Evolutionary conservation across 306 rosid genomes (phyloP), one percentile per base, ranked within the genome.

Genomic region (Carpinus viminea): DNA sequence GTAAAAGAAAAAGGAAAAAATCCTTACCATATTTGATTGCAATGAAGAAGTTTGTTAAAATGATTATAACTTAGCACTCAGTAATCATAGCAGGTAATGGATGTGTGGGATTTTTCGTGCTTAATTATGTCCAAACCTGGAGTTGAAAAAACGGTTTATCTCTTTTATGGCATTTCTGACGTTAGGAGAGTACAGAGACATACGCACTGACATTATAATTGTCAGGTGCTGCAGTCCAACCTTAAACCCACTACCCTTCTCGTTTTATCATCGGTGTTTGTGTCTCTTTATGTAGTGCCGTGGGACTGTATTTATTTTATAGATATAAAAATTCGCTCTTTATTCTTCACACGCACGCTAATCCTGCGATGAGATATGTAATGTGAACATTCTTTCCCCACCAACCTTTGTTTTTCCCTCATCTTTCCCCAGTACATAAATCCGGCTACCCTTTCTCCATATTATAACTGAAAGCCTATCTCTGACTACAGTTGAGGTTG

Each of bases 251-350:
- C 48, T 59, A 75, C 20, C 34, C 83, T 80, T 70, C 85, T 73
- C 80, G 83, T 81, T 69, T n/a, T 69, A 8, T 62, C 78, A 59
- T 78, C 68, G 75, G 62, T 73, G 68, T 72, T 46, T 48, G 55
- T 24, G 12, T 28, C 75, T 56, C 76, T 26, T 61, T 47, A 71
- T 69, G 10, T 59, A 74, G 59, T 24, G 26, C 26, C 26, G 26
- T 65, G 47, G 43, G 43, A 38, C 47, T 7, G 56, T 68, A 26
- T 71, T 2, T 6, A 11, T 16, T 68, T 68, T 12, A 0, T 0
- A 12, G 10, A 34, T 4, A 15, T 38, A 18, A 51, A 20, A 54
- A 53, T 46, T 51, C 69, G 66, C 26, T 17, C 73, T 76, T 26
- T 61, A 50, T 74, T 70, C 83, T 70, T 68, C 71, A 20, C 62